phyloP scores from a whole-genome alignment of 164 flowering plant genomes.

The Tetracentron sinense region DNA sequence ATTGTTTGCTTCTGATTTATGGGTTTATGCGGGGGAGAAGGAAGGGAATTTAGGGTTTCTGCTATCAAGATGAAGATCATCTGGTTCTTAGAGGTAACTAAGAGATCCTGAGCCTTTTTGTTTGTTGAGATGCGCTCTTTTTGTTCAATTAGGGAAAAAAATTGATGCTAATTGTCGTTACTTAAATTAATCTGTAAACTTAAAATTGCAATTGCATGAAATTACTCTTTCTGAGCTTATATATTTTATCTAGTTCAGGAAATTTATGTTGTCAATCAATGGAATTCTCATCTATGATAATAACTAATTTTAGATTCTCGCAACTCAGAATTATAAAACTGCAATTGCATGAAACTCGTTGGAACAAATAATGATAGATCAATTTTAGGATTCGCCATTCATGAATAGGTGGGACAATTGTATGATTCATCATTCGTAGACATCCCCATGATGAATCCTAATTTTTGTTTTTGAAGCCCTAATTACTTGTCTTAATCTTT shows the following conservation, averaged over 20 bases:
- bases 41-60: background rate
- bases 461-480: too few relatives aligned
- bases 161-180: background rate
- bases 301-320: background rate
- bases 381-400: too few relatives aligned
- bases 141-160: background rate
- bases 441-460: too few relatives aligned
- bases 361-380: too few relatives aligned
- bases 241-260: background rate
- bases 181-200: background rate
- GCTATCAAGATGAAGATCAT: background rate
- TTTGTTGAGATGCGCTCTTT: too few relatives aligned
- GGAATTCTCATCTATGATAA: too few relatives aligned
- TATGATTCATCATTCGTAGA: too few relatives aligned
- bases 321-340: too few relatives aligned
- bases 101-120: slow-evolving; percentile 9
- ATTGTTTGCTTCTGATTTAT: background rate
- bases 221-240: background rate
- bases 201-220: background rate
- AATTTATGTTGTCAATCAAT: background rate
- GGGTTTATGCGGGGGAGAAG: background rate
- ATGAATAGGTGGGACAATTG: too few relatives aligned
- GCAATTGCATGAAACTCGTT: too few relatives aligned
- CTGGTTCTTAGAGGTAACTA: slow-evolving; percentile 9
- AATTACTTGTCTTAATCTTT: too few relatives aligned